Evolutionary conservation across 139 green algal species (phyloP).

Genomic region (Tetraselmis chui): DNA sequence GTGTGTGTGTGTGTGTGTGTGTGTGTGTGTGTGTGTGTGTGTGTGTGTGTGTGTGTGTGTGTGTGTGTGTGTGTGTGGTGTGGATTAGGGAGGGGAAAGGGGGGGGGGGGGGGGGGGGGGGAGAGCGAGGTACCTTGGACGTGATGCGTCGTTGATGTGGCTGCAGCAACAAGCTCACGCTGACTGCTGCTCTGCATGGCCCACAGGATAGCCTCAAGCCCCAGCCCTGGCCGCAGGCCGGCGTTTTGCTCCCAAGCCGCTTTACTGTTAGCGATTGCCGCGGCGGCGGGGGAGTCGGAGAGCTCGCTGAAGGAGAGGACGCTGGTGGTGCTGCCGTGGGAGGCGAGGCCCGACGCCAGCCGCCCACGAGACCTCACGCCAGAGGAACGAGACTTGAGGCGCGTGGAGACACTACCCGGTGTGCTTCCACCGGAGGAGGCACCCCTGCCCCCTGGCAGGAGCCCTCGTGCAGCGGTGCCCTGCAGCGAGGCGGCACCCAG

Average conservation of each 20-base stretch:
- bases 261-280: neutral
- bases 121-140: neutral
- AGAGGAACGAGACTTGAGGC: neutral
- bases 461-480: too few species aligned
- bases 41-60: too few species aligned
- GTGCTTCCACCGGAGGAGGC: neutral
- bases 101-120: too few species aligned
- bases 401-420: neutral
- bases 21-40: too few species aligned
- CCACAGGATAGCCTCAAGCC: slow-evolving; percentile 7
- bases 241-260: neutral
- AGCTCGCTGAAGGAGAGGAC: neutral
- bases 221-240: slow-evolving; percentile 2
- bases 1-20: too few species aligned
- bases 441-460: neutral
- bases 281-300: neutral
- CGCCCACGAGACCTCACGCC: neutral
- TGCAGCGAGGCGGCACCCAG: neutral
- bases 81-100: too few species aligned
- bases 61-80: too few species aligned
- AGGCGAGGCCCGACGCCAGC: neutral
- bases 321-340: neutral
- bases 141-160: neutral
- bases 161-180: neutral
- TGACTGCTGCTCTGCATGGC: slow-evolving; percentile 5